These are phyloP conservation scores for Phaseolus lunatus DNA, from an alignment of 306 rosid genomes.

Conservation along the genomic window DNA sequence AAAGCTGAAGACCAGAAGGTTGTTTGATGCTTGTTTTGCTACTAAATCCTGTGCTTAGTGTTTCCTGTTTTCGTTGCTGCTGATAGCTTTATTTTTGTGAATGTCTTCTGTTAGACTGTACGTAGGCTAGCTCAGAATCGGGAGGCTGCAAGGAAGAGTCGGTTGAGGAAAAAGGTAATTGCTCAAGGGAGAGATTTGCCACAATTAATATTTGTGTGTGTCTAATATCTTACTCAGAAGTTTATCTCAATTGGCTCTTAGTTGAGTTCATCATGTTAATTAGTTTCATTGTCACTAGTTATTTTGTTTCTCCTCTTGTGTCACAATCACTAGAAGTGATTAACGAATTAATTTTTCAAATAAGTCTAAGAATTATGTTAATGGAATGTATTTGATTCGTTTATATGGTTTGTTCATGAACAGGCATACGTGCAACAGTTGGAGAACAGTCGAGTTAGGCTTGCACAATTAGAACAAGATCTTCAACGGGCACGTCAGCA, in stretches of 20 bases:
- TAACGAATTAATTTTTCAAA: not conserved
- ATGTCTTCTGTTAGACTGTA: constrained; percentile 53
- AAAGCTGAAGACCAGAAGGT: constrained; percentile 79
- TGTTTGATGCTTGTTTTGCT: not conserved
- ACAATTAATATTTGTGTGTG: not conserved
- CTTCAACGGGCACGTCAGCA: constrained; percentile 77
- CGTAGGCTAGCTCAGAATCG: constrained; percentile 87
- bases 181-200: not conserved
- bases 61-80: constrained; percentile 5
- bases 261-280: not conserved
- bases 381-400: constrained; percentile 51
- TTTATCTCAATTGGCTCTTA: not conserved
- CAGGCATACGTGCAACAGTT: constrained; percentile 92
- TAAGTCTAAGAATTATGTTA: not conserved
- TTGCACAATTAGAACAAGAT: constrained; percentile 79
- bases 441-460: constrained; percentile 72
- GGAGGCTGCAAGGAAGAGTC: constrained; percentile 92
- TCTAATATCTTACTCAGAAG: not conserved
- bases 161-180: constrained; percentile 83
- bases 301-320: constrained; percentile 4
- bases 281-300: not conserved
- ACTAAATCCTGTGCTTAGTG: not conserved
- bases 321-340: not conserved
- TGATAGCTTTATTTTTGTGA: constrained; percentile 22
- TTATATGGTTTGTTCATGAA: constrained; percentile 63